Base-by-base conservation (phyloP, 108 stramenopile genomes). In the Poteriospumella lacustris region DNA sequence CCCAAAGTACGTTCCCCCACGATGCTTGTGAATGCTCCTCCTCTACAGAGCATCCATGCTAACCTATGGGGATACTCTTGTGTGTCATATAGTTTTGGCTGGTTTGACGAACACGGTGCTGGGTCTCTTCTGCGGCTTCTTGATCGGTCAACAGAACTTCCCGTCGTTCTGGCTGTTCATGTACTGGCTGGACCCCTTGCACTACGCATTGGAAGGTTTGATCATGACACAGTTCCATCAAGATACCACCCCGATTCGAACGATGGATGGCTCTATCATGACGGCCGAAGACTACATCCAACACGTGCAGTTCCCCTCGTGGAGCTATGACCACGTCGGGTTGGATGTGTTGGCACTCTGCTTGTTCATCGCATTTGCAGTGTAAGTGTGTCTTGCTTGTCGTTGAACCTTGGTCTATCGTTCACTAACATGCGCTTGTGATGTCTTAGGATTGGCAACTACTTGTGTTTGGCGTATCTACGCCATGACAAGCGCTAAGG, bases 241-340 rank as follows among this genome's bases (percentile, higher is more conserved):
- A 34, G 56, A 76, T 58, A 15, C 12, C 47, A 88, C 87, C 41
- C 76, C 81, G 5, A 90, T 91, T 15, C 15, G 19, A 52, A 52
- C 47, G 19, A 52, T 9, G 15, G 47, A 52, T 52, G 47, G 47
- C 19, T 52, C 47, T 19, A 15, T 15, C 19, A 52, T 52, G 47
- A 52, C 47, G 19, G 47, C 47, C 9, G 47, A 15, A 19, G 47
- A 52, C 47, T 52, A 52, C 47, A 15, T 52, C 15, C 9, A 9
- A 9, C 47, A 52, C 9, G 47, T 52, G 9, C 47, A 19, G 15
- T 52, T 52, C 47, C 9, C 47, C 9, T 15, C 15, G 19, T 52
- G 47, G 47, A 52, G 19, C 15, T 52, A 52, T 52, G 47, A 19
- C 9, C 47, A 52, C 19, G 47, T 52, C 15, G 47, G 47, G 9